Evolutionary conservation across 805 yeast genomes (phyloP), one percentile per base, ranked within the genome.

Genomic region (Dipodascopsis tothii): DNA sequence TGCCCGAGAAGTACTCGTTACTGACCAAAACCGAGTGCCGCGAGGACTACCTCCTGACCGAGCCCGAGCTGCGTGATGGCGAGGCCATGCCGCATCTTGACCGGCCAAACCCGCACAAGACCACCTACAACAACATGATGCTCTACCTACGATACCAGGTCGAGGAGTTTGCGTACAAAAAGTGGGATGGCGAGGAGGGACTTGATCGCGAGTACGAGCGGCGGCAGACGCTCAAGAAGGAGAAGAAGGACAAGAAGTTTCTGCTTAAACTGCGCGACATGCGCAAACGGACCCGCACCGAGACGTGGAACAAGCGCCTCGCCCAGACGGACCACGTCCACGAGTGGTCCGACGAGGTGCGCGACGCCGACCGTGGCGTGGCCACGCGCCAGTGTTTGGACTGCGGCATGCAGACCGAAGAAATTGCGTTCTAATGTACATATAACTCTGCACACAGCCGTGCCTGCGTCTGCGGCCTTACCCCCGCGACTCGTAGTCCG

Each of bases 1-100:
- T 66, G 19, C 95, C 96, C 0, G 95, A 92, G 33, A 92, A 92
- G 58, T 92, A 90, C 61, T 77, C 97, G 0, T 63, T 92, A 18
- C 65, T 92, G 40, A 92, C 99, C 5, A 92, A 92, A 64, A 92
- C 99, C 0, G 99, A 92, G 64, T 87, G 96, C 62, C 75, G 79
- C 33, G 90, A 84, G 55, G 99, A 92, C 65, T 92, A 92, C 61
- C 73, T 92, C 34, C 62, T 92, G 22, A 92, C 99, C 0, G 98
- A 92, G 39, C 92, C 96, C 0, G 98, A 92, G 60, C 70, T 92
- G 35, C 72, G 75, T 41, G 98, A 92, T 60, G 64, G 63, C 4
- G 68, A 62, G 1, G 63, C 88, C 20, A 68, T 92, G 47, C 81
- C 81, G 7, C 75, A 92, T 50, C 67, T 90, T 48, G 95, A 87